Conservation (phyloP, 2,329 filamentous ascomycete genomes). For the Colletotrichum sp. region DNA sequence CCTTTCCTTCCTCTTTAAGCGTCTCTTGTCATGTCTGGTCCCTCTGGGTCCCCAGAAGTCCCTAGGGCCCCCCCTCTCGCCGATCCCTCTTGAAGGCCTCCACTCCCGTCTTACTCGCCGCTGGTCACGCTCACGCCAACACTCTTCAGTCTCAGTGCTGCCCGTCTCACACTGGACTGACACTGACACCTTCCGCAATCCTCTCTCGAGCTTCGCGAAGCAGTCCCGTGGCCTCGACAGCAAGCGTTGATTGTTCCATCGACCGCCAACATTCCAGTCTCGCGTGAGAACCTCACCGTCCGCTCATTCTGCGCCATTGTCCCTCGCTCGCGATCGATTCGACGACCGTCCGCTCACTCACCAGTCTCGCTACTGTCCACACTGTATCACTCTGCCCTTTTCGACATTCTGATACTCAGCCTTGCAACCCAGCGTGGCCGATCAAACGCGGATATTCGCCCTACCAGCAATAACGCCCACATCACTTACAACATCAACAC, state of each 20-base stretch:
- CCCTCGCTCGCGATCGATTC: neutral
- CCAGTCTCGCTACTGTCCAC: neutral
- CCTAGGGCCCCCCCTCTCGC: neutral
- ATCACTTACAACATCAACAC: neutral
- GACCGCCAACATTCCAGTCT: neutral
- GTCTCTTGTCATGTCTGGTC: neutral
- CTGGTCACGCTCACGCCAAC: neutral
- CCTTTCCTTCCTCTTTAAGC: neutral
- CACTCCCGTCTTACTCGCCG: constrained; percentile 6
- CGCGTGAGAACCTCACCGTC: constrained; percentile 1
- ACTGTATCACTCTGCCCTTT: constrained; percentile 4
- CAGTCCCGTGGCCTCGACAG: constrained; percentile 7
- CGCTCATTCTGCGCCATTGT: neutral
- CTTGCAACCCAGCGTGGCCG: constrained; percentile 14
- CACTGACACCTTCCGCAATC: neutral
- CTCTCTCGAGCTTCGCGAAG: constrained; percentile 6
- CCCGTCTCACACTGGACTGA: neutral
- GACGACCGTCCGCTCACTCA: neutral
- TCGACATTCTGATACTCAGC: constrained; percentile 18
- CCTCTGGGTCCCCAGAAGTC: neutral
- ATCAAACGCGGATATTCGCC: constrained; percentile 20
- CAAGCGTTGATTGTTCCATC: neutral
- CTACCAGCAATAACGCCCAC: neutral
- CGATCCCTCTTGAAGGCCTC: constrained; percentile 20
- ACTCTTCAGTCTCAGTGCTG: neutral